phyloP scores from a whole-genome alignment of 129 eudicot genomes.

The Heracleum sosnowskyi region DNA sequence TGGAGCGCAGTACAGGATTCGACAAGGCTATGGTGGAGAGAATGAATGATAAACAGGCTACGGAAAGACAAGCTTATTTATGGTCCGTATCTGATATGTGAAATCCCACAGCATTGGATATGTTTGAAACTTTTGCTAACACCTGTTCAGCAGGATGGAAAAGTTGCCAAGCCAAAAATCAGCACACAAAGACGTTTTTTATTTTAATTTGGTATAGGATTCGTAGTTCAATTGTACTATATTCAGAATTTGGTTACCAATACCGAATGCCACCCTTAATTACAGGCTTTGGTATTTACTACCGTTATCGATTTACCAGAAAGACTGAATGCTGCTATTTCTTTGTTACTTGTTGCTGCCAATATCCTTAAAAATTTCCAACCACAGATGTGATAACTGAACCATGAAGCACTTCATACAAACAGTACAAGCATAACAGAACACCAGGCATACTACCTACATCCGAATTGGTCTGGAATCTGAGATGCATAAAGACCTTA shows the following conservation, averaged over 20 bases:
- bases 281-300: neutral
- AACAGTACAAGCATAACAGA: too few relatives aligned
- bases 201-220: too few relatives aligned
- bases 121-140: too few relatives aligned
- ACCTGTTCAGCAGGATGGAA: too few relatives aligned
- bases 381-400: neutral
- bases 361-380: neutral
- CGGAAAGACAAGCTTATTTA: slow-evolving; percentile 67
- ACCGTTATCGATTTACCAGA: too few relatives aligned
- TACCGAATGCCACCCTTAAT: neutral
- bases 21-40: slow-evolving; percentile 72
- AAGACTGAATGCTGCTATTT: neutral
- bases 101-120: slow-evolving; percentile 5
- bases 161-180: too few relatives aligned
- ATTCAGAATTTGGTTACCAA: too few relatives aligned
- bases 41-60: slow-evolving; percentile 66
- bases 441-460: neutral
- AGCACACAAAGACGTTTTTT: too few relatives aligned
- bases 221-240: too few relatives aligned
- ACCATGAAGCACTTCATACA: neutral
- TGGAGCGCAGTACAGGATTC: slow-evolving; percentile 81
- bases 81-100: slow-evolving; percentile 94
- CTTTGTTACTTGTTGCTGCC: neutral
- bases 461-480: neutral
- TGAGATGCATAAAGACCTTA: neutral